Conservation (phyloP, 805 yeast species). For the Kuraishia piskuri region DNA sequence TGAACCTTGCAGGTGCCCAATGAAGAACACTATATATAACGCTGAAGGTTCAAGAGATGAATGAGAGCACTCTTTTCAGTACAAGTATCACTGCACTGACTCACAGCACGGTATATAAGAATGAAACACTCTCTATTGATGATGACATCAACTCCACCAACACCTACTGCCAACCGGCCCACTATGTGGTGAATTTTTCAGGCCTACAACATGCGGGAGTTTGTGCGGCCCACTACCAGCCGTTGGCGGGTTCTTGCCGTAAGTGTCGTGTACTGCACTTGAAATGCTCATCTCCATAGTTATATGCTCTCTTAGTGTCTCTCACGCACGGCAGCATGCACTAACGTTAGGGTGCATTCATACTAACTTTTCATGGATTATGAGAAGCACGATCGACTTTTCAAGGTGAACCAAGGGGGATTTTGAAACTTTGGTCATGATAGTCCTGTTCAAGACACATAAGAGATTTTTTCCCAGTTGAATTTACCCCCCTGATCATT, state of each 20-base stretch:
- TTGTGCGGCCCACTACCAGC: not conserved
- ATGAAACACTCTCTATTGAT: not conserved
- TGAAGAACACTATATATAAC: too few relatives aligned
- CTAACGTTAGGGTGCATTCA: not conserved
- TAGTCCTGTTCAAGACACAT: too few relatives aligned
- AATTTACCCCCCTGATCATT: too few relatives aligned
- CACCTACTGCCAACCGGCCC: not conserved
- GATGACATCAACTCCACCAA: not conserved
- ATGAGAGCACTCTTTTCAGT: too few relatives aligned
- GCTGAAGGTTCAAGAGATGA: too few relatives aligned
- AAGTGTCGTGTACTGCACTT: not conserved
- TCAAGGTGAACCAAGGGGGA: not conserved
- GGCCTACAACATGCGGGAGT: not conserved
- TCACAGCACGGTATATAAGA: too few relatives aligned
- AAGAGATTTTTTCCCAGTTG: too few relatives aligned
- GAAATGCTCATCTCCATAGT: not conserved
- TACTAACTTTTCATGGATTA: not conserved
- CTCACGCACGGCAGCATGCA: not conserved
- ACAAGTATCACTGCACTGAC: too few relatives aligned
- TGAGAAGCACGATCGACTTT: too few relatives aligned
- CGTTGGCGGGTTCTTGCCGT: not conserved
- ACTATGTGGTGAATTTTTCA: not conserved
- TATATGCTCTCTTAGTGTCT: not conserved
- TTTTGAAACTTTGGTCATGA: too few relatives aligned
- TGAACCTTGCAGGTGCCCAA: too few relatives aligned